phyloP scores from a whole-genome alignment of 768 basidiomycete species.

The button mushroom (Agaricus bisporus) region DNA sequence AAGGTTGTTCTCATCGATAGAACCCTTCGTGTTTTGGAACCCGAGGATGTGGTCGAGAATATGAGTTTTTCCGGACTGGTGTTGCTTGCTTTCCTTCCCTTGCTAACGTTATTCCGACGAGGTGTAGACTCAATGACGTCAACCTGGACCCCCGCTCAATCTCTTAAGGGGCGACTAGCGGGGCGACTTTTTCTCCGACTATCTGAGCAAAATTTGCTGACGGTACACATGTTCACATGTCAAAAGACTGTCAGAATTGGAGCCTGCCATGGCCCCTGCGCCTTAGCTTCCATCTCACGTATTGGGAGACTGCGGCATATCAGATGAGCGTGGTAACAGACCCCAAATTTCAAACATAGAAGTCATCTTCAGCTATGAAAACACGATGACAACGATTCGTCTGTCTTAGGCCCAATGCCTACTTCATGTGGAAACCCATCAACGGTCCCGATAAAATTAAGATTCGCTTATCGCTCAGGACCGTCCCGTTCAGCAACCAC shows the following conservation, averaged over 20 bases:
- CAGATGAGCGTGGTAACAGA: not conserved
- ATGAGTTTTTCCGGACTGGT: not conserved
- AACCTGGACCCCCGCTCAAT: not conserved
- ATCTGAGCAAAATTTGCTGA: not conserved
- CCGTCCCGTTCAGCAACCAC: not conserved
- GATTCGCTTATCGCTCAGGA: not conserved
- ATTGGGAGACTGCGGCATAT: not conserved
- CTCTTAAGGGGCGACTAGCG: not conserved
- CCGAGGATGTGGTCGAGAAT: not conserved
- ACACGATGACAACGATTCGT: constrained; percentile 2
- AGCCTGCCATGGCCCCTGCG: not conserved
- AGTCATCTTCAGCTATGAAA: constrained; percentile 7
- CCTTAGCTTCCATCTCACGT: not conserved
- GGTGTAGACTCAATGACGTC: not conserved
- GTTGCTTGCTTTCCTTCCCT: not conserved
- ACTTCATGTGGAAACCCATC: not conserved
- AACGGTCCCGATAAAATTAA: not conserved
- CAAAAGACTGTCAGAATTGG: constrained; percentile 2
- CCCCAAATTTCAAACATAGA: constrained; percentile 9
- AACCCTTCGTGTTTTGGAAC: constrained; percentile 3
- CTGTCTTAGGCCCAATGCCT: not conserved
- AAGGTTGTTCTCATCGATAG: constrained; percentile 7
- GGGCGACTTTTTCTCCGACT: not conserved
- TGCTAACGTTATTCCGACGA: not conserved
- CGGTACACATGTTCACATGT: constrained; percentile 1